Percentiles rank a stretch among this genome's conserved stretches.
Conservation (phyloP, 371 early-diverging fungal genomes). For the Mortierella polycephala region DNA sequence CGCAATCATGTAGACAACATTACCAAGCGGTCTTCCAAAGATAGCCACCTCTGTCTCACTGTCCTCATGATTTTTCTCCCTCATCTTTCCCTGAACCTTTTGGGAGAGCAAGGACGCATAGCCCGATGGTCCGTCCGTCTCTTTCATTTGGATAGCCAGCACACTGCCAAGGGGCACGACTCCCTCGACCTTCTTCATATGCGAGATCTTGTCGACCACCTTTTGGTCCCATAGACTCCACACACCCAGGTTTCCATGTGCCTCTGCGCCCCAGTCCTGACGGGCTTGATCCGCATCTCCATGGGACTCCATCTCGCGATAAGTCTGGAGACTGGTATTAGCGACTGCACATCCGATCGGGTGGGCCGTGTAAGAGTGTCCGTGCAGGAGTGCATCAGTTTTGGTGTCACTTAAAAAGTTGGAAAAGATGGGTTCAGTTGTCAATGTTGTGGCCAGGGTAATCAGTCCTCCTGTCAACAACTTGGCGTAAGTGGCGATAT, state of each 20-base stretch:
- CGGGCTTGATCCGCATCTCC: slow-evolving; percentile 57
- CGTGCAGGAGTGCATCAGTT: slow-evolving; percentile 81
- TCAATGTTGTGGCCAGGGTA: slow-evolving; percentile 79
- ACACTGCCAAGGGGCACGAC: slow-evolving; percentile 80
- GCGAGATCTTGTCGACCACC: slow-evolving; percentile 64
- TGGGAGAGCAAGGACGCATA: slow-evolving; percentile 68
- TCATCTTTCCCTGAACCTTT: slow-evolving; percentile 60
- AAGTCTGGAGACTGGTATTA: slow-evolving; percentile 64
- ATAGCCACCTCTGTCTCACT: slow-evolving; percentile 52
- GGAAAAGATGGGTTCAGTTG: slow-evolving; percentile 73
- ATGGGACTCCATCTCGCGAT: slow-evolving; percentile 59
- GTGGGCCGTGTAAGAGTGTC: slow-evolving; percentile 89
- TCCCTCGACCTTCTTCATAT: slow-evolving; percentile 70
- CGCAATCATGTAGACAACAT: slow-evolving; percentile 82
- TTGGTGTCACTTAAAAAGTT: slow-evolving; percentile 74
- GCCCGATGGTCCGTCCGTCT: slow-evolving; percentile 60
- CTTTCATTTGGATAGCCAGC: slow-evolving; percentile 75
- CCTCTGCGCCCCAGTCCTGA: slow-evolving; percentile 56
- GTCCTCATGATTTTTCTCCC: slow-evolving; percentile 30
- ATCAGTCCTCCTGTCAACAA: slow-evolving; percentile 82
- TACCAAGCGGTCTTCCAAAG: slow-evolving; percentile 74
- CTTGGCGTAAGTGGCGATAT: slow-evolving; percentile 85
- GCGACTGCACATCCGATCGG: slow-evolving; percentile 87
- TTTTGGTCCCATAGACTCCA: slow-evolving; percentile 71
- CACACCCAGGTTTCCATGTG: slow-evolving; percentile 29